These are phyloP conservation scores for Stylonectria norvegica DNA, from an alignment of 2,329 filamentous ascomycete species.

Conservation along the genomic window DNA sequence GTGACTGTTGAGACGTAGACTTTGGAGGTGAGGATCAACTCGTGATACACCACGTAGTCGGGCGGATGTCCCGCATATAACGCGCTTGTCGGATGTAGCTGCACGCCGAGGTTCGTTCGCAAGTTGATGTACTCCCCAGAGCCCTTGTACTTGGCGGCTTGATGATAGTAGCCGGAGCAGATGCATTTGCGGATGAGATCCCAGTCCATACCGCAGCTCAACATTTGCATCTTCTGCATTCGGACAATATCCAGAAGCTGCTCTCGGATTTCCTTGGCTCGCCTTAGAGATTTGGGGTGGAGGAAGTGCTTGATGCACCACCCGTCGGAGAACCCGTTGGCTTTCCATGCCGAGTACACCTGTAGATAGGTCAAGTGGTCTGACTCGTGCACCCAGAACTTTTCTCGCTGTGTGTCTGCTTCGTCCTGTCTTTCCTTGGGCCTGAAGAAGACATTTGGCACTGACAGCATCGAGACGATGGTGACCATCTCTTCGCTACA, in stretches of 20 bases:
- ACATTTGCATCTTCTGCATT: constrained; percentile 83
- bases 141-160: constrained; percentile 92
- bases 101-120: constrained; percentile 88
- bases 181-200: constrained; percentile 94
- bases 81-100: constrained; percentile 89
- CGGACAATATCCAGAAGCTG: constrained; percentile 93
- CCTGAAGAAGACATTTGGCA: constrained; percentile 94
- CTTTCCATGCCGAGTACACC: constrained; percentile 92
- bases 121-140: constrained; percentile 98
- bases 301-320: constrained; percentile 95
- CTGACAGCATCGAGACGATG: constrained; percentile 96
- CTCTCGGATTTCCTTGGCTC: constrained; percentile 90
- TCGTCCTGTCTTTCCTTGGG: constrained; percentile 97
- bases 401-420: constrained; percentile 90
- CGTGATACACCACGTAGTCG: constrained; percentile 97
- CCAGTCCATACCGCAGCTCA: constrained; percentile 94
- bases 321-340: constrained; percentile 81
- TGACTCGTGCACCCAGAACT: constrained; percentile 97
- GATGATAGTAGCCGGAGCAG: constrained; percentile 96
- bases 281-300: constrained; percentile 87
- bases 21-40: constrained; percentile 92
- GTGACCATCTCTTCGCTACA: constrained; percentile 98
- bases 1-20: constrained; percentile 99
- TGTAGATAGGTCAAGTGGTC: constrained; percentile 95
- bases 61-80: constrained; percentile 94